A percentile compares a stretch with the other conserved stretches of the same genome.
phyloP scores from a whole-genome alignment of 2,329 filamentous ascomycete genomes.

The Fusarium mundagurra region DNA sequence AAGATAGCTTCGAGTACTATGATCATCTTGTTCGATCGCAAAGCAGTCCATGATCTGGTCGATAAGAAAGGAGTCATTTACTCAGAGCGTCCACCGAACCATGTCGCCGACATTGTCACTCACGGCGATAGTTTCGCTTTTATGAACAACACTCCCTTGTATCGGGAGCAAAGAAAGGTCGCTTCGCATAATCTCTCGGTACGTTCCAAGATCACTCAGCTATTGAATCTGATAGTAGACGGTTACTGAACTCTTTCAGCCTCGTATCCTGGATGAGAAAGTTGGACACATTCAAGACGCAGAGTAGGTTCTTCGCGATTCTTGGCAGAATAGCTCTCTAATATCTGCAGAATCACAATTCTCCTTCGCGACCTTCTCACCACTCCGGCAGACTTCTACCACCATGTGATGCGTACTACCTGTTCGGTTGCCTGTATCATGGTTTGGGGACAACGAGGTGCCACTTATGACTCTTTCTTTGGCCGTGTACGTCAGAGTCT shows the following conservation, averaged over 20 bases:
- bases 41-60: neutral
- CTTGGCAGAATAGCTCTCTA: neutral
- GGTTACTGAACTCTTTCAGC: neutral
- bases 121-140: neutral
- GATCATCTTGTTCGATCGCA: neutral
- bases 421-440: neutral
- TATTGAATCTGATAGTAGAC: rapidly evolving
- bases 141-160: neutral
- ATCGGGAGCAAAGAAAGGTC: neutral
- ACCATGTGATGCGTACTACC: neutral
- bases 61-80: neutral
- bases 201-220: rapidly evolving
- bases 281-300: neutral
- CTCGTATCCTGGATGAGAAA: neutral
- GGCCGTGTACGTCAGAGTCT: neutral
- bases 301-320: neutral
- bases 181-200: neutral
- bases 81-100: neutral
- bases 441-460: neutral
- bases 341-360: neutral
- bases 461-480: neutral
- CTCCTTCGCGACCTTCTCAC: neutral
- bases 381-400: neutral
- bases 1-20: neutral
- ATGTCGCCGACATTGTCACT: neutral